Evolutionary conservation across 169 alveolate genomes (phyloP).

Genomic region (Perkinsus marinus): DNA sequence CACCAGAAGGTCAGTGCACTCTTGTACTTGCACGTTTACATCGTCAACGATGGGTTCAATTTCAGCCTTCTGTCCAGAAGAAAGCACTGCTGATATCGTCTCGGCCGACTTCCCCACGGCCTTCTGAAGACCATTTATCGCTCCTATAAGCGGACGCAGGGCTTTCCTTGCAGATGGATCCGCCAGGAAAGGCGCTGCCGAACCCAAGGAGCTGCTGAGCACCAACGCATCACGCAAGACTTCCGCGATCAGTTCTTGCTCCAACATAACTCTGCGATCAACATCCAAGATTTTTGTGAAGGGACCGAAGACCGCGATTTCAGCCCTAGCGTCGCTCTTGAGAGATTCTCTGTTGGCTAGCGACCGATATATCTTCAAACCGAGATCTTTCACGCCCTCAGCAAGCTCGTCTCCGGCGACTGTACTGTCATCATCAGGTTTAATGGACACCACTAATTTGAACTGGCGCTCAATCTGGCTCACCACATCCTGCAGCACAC

Average conservation of each 20-base stretch:
- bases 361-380: not conserved
- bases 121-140: not conserved
- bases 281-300: not conserved
- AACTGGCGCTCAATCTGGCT: not conserved
- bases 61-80: not conserved
- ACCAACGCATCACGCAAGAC: not conserved
- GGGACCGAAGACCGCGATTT: not conserved
- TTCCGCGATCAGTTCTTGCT: not conserved
- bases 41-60: not conserved
- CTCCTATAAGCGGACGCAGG: not conserved
- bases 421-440: not conserved
- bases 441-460: not conserved
- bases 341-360: not conserved
- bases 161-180: not conserved
- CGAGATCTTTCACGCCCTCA: not conserved
- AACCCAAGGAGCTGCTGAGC: not conserved
- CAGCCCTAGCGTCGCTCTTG: not conserved
- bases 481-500: not conserved
- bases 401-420: not conserved
- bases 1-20: not conserved
- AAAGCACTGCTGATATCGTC: not conserved
- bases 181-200: not conserved
- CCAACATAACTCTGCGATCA: not conserved
- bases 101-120: not conserved
- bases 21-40: not conserved